Evolutionary conservation across 768 basidiomycete species (phyloP).

Genomic region (Tylopilus rubrobrunneus): DNA sequence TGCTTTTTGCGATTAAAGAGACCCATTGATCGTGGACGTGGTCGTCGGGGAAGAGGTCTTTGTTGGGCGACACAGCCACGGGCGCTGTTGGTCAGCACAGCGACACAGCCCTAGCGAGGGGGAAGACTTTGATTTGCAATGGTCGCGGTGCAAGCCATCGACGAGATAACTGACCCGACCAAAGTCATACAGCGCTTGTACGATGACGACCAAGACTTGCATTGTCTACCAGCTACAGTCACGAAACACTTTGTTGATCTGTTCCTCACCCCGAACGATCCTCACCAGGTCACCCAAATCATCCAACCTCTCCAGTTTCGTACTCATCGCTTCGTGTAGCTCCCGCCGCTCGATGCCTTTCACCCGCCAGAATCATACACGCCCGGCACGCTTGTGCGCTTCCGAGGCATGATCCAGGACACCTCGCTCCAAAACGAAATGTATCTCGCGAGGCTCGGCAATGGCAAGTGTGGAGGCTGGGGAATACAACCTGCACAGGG

Average conservation of each 20-base stretch:
- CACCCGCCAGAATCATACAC: constrained; percentile 47
- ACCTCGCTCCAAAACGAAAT: constrained; percentile 71
- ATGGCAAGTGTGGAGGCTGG: constrained; percentile 68
- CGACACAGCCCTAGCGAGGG: background rate
- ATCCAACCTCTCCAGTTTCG: background rate
- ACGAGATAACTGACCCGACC: constrained; percentile 49
- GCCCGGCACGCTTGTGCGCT: constrained; percentile 60
- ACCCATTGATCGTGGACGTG: constrained; percentile 39
- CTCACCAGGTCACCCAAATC: constrained; percentile 18
- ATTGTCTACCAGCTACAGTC: constrained; percentile 40
- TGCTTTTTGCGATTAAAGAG: constrained; percentile 55
- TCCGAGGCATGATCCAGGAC: constrained; percentile 80
- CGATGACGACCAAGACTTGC: constrained; percentile 15
- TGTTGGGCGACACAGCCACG: constrained; percentile 11
- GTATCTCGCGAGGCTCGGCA: constrained; percentile 50
- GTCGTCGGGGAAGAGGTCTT: constrained; percentile 1
- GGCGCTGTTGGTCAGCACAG: constrained; percentile 11
- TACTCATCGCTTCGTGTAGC: constrained; percentile 35
- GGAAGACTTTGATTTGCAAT: constrained; percentile 29
- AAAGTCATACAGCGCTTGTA: constrained; percentile 48
- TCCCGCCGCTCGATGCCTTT: constrained; percentile 49
- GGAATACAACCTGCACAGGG: constrained; percentile 44
- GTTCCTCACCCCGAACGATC: constrained; percentile 38
- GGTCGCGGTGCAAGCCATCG: constrained; percentile 48
- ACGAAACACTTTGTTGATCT: constrained; percentile 43